phyloP scores from a whole-genome alignment of 192 early-diverging fungal species.

The Coemansia sp. region DNA sequence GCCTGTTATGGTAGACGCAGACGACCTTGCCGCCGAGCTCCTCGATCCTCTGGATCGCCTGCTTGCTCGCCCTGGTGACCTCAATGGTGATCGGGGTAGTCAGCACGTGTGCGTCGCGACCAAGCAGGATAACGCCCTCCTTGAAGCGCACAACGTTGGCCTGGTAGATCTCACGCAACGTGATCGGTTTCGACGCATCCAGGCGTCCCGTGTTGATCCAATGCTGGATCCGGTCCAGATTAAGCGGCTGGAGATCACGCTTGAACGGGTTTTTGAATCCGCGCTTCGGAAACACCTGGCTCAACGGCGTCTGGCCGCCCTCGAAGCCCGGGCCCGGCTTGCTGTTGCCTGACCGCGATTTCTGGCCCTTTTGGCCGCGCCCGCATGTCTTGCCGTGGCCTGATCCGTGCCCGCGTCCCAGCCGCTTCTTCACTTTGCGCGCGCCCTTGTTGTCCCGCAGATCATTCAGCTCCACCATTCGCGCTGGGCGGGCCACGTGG shows the following conservation, averaged over 20 bases:
- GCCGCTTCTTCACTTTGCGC: constrained; percentile 56
- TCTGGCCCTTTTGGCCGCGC: constrained; percentile 90
- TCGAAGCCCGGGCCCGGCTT: constrained; percentile 84
- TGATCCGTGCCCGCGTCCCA: constrained; percentile 84
- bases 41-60: constrained; percentile 82
- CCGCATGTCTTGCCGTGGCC: constrained; percentile 91
- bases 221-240: constrained; percentile 88
- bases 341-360: constrained; percentile 74
- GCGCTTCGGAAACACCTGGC: constrained; percentile 80
- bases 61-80: constrained; percentile 76
- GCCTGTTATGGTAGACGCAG: constrained; percentile 76
- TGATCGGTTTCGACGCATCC: constrained; percentile 78
- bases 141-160: constrained; percentile 56
- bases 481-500: constrained; percentile 18
- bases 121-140: constrained; percentile 86
- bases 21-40: constrained; percentile 78
- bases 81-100: constrained; percentile 79
- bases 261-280: constrained; percentile 71
- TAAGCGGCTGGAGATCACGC: constrained; percentile 68
- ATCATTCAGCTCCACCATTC: constrained; percentile 30
- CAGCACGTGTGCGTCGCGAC: constrained; percentile 77
- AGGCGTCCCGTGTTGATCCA: constrained; percentile 87
- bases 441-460: constrained; percentile 49
- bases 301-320: constrained; percentile 90
- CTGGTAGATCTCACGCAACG: constrained; percentile 61